phyloP scores from a whole-genome alignment of 306 rosid species.

The Quercus alba region DNA sequence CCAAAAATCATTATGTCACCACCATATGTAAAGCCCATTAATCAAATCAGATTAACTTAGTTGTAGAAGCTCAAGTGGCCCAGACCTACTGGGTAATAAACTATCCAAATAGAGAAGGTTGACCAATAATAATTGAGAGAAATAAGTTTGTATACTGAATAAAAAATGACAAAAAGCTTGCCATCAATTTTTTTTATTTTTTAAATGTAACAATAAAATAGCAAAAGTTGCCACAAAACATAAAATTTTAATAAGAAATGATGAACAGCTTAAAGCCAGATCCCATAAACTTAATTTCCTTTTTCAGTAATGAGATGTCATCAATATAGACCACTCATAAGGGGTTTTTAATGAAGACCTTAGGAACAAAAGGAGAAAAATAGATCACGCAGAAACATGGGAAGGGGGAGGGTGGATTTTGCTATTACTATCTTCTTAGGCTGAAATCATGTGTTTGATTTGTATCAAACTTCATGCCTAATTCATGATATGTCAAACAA shows the following conservation, averaged over 20 bases:
- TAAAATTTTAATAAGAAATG: not conserved
- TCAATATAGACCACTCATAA: not conserved
- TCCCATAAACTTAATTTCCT: not conserved
- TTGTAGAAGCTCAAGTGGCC: not conserved
- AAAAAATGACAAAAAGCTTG: not conserved
- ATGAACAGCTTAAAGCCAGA: not conserved
- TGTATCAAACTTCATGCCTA: not conserved
- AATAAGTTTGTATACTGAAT: not conserved
- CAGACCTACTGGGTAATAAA: not conserved
- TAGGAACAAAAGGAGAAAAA: not conserved
- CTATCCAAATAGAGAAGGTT: not conserved
- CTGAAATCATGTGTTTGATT: not conserved
- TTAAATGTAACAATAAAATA: not conserved
- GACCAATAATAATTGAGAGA: not conserved
- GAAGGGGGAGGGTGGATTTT: not conserved
- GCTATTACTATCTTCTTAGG: not conserved
- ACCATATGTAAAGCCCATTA: not conserved
- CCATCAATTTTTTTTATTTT: too few relatives aligned
- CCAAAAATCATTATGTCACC: not conserved
- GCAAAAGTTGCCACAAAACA: not conserved
- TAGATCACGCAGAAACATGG: not conserved
- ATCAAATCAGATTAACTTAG: not conserved
- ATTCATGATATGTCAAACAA: not conserved
- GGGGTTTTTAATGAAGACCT: not conserved
- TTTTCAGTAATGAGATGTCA: not conserved